A percentile compares a stretch with the other conserved stretches of the same genome.
Evolutionary conservation across 1,284 basidiomycete genomes (phyloP).

Genomic region (Ceratobasidium sp.): DNA sequence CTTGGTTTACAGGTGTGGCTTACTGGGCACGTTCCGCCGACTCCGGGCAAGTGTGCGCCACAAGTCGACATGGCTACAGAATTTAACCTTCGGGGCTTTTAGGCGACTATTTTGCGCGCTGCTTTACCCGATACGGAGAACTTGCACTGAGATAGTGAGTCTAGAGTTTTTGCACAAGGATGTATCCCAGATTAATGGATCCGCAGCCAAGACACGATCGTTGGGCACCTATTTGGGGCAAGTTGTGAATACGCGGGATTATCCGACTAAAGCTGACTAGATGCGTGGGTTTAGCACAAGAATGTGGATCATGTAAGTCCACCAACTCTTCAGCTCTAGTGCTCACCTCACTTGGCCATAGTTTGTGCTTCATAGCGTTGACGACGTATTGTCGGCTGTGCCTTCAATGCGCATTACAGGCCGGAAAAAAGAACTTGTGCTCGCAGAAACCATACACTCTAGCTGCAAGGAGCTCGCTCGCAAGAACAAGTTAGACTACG

Average conservation of each 20-base stretch:
- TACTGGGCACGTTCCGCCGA: conserved; percentile 61
- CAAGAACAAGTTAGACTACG: conserved; percentile 63
- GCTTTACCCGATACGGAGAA: conserved; percentile 83
- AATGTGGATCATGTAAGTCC: conserved; percentile 73
- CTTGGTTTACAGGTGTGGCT: conserved; percentile 54
- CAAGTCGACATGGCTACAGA: conserved; percentile 35
- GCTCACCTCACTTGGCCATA: background rate
- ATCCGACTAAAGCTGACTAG: background rate
- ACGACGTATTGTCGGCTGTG: conserved; percentile 6
- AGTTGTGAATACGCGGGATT: conserved; percentile 49
- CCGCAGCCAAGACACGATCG: conserved; percentile 77
- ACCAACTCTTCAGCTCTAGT: background rate
- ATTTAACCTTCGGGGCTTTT: conserved; percentile 46
- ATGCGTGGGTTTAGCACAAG: conserved; percentile 62
- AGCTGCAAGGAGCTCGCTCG: conserved; percentile 45
- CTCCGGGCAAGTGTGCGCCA: conserved; percentile 39
- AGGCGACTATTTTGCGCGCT: conserved; percentile 84
- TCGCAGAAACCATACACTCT: conserved; percentile 33
- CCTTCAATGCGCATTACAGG: conserved; percentile 33
- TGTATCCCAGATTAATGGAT: background rate
- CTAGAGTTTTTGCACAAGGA: background rate
- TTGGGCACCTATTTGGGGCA: conserved; percentile 88
- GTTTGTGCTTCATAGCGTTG: conserved; percentile 29
- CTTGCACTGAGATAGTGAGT: conserved; percentile 36
- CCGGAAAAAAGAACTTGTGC: conserved; percentile 34